Evolutionary conservation across 441 rosid species (phyloP).

Genomic region (Brassica hybrid): DNA sequence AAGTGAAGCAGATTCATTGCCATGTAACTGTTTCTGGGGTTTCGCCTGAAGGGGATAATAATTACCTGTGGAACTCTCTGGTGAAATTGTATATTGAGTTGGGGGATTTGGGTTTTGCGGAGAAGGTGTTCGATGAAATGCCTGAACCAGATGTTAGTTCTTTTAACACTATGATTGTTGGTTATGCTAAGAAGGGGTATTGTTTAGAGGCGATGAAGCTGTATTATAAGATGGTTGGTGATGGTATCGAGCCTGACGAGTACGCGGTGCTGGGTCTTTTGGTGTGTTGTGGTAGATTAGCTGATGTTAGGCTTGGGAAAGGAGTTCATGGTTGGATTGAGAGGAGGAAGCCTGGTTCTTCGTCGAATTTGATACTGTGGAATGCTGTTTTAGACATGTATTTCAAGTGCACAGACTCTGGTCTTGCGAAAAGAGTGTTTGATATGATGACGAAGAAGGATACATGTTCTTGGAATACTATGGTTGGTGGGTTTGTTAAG

Average conservation of each 20-base stretch:
- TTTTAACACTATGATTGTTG: conserved; percentile 50
- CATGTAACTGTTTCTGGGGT: conserved; percentile 52
- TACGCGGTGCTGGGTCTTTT: conserved; percentile 52
- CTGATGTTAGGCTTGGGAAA: conserved; percentile 47
- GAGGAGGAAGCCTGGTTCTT: conserved; percentile 44
- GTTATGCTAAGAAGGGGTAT: conserved; percentile 57
- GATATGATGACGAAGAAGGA: conserved; percentile 47
- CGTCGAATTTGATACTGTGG: conserved; percentile 52
- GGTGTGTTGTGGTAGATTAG: conserved; percentile 53
- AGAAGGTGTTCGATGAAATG: conserved; percentile 47
- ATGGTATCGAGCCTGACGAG: conserved; percentile 54
- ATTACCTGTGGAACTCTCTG: conserved; percentile 46
- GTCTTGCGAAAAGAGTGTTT: conserved; percentile 48
- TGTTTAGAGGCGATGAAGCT: conserved; percentile 49
- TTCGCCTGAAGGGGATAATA: conserved; percentile 25
- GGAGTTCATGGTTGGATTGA: conserved; percentile 61
- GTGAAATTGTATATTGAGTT: conserved; percentile 47
- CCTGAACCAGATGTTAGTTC: conserved; percentile 51
- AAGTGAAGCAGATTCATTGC: conserved; percentile 59
- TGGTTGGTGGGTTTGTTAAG: conserved; percentile 57
- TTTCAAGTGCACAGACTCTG: conserved; percentile 49
- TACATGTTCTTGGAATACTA: conserved; percentile 57
- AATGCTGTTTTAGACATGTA: conserved; percentile 66
- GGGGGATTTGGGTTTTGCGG: conserved; percentile 46
- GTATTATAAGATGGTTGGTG: conserved; percentile 47